Percentiles rank a stretch among this genome's conserved stretches.
Conservation (phyloP, 2,329 filamentous ascomycete species). For the Penicillium sp. region DNA sequence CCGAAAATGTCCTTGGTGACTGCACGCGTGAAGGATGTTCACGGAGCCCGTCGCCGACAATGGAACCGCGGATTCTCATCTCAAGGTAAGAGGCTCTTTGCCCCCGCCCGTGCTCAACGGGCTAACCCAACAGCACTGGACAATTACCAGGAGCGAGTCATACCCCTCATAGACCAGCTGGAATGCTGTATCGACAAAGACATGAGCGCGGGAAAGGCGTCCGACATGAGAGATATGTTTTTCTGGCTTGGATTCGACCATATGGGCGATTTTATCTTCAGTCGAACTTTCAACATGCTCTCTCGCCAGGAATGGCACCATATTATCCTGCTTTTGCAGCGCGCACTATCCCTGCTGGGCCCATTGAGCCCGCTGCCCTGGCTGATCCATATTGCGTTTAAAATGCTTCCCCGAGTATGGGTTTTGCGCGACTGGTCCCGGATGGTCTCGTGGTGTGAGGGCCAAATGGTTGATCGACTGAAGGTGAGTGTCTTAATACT, state of each 20-base stretch:
- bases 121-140: conserved; percentile 2
- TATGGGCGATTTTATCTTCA: conserved; percentile 34
- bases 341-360: conserved; percentile 27
- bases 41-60: conserved; percentile 5
- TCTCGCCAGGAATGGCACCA: conserved; percentile 24
- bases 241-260: conserved; percentile 32
- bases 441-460: conserved; percentile 13
- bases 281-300: conserved; percentile 32
- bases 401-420: conserved; percentile 7
- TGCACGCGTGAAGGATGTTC: conserved; percentile 5
- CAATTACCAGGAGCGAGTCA: conserved; percentile 4
- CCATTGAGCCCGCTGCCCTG: conserved; percentile 27
- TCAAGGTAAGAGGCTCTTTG: not conserved
- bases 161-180: not conserved
- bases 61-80: conserved; percentile 11
- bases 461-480: conserved; percentile 6
- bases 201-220: not conserved
- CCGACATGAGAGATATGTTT: conserved; percentile 11
- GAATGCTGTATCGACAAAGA: conserved; percentile 5
- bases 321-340: conserved; percentile 25
- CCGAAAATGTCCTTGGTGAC: conserved; percentile 11
- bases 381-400: conserved; percentile 14
- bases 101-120: not conserved
- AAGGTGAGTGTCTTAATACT: not conserved
- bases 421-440: conserved; percentile 13